Percentiles rank a stretch among this genome's conserved stretches.
Conservation (phyloP, 345 rosid species). For the Alliaria petiolata region DNA sequence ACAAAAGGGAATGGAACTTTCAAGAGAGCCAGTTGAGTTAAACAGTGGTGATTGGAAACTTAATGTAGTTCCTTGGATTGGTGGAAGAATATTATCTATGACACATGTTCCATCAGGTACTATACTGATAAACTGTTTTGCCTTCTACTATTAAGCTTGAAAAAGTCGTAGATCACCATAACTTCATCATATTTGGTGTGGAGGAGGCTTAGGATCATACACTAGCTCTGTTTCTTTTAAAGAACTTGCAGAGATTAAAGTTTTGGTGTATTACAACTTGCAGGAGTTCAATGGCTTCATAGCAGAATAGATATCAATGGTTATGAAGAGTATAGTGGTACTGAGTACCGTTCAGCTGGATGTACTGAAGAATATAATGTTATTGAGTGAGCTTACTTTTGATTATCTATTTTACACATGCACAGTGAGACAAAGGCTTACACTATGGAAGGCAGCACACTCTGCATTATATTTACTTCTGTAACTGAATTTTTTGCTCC, state of each 20-base stretch:
- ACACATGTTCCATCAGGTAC: constrained; percentile 86
- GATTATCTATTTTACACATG: background rate
- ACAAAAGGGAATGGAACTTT: constrained; percentile 64
- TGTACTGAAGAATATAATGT: constrained; percentile 77
- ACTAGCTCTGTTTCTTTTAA: background rate
- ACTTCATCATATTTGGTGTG: background rate
- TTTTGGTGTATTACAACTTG: constrained; percentile 3
- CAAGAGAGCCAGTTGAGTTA: constrained; percentile 55
- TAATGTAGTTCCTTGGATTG: constrained; percentile 87
- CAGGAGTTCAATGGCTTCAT: constrained; percentile 89
- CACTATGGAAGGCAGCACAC: background rate
- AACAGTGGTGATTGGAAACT: constrained; percentile 68
- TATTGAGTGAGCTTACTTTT: constrained; percentile 51
- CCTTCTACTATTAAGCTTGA: background rate
- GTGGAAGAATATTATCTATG: constrained; percentile 93
- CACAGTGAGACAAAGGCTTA: background rate
- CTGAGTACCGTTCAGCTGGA: constrained; percentile 86
- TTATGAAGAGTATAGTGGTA: constrained; percentile 86
- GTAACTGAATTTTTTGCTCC: background rate
- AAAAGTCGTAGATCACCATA: background rate
- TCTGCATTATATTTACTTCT: background rate
- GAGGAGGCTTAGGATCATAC: background rate
- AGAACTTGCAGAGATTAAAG: background rate
- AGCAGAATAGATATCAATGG: constrained; percentile 79
- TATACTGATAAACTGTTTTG: background rate